Conservation (phyloP, 1,139 yeast genomes). For the Candida buenavistaensis region DNA sequence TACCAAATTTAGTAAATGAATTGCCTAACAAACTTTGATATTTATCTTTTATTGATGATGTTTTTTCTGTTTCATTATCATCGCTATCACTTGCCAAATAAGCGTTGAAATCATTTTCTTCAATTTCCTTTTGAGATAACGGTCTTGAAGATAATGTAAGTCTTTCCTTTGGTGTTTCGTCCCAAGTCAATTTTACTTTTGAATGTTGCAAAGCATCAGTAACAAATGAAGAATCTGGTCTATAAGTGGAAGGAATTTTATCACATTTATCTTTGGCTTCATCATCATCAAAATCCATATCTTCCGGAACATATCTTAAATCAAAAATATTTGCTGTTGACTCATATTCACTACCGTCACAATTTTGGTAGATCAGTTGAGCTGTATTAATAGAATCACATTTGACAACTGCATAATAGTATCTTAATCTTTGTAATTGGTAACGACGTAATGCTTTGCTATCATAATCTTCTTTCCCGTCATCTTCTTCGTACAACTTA, state of each 20-base stretch:
- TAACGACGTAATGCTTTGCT: slow-evolving; percentile 70
- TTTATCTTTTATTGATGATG: slow-evolving; percentile 50
- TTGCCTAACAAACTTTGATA: slow-evolving; percentile 64
- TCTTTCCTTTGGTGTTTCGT: slow-evolving; percentile 94
- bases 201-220: slow-evolving; percentile 95
- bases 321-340: slow-evolving; percentile 95
- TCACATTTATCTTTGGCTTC: slow-evolving; percentile 72
- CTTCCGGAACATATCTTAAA: slow-evolving; percentile 89
- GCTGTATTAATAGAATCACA: slow-evolving; percentile 81
- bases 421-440: slow-evolving; percentile 83
- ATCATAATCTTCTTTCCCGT: slow-evolving; percentile 72
- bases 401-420: slow-evolving; percentile 88
- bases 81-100: slow-evolving; percentile 91
- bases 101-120: slow-evolving; percentile 95
- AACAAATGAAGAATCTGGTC: slow-evolving; percentile 75
- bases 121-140: slow-evolving; percentile 86
- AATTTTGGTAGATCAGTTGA: slow-evolving; percentile 70
- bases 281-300: slow-evolving; percentile 75
- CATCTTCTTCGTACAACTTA: slow-evolving; percentile 69
- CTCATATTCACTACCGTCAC: slow-evolving; percentile 96
- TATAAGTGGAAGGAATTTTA: slow-evolving; percentile 72
- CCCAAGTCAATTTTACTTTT: slow-evolving; percentile 94
- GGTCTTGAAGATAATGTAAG: slow-evolving; percentile 75
- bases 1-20: slow-evolving; percentile 35
- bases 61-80: slow-evolving; percentile 42